Evolutionary conservation across 1,284 basidiomycete species (phyloP).

Genomic region (Irpex sp.): DNA sequence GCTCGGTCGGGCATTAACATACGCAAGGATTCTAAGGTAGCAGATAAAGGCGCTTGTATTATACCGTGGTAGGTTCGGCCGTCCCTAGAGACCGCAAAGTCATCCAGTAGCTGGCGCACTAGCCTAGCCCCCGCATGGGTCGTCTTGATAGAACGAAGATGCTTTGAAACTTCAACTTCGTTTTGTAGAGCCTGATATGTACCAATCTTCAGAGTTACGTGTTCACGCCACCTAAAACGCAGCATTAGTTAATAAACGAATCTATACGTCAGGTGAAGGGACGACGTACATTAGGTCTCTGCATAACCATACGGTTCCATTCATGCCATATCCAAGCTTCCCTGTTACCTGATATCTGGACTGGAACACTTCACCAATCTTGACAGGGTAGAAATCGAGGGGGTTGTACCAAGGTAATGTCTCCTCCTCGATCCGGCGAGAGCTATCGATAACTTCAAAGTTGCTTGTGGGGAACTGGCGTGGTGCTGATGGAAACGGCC

Average conservation of each 20-base stretch:
- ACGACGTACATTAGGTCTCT: constrained; percentile 20
- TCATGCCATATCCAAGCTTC: constrained; percentile 25
- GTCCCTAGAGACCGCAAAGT: background rate
- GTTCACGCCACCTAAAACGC: background rate
- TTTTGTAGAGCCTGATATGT: background rate
- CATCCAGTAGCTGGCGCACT: background rate
- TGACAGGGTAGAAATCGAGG: background rate
- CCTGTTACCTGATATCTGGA: constrained; percentile 22
- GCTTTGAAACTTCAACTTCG: background rate
- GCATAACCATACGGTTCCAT: constrained; percentile 24
- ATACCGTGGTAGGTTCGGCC: background rate
- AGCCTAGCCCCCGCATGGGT: background rate
- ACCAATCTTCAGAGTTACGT: background rate
- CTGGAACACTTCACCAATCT: constrained; percentile 18
- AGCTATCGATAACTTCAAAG: background rate
- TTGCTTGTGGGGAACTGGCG: background rate
- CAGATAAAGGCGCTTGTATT: background rate
- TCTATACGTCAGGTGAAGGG: background rate
- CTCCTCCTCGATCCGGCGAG: background rate
- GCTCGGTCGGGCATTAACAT: background rate
- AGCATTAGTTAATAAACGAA: background rate
- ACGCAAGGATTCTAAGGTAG: background rate
- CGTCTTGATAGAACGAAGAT: background rate
- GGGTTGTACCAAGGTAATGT: background rate
- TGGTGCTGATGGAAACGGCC: background rate